A percentile compares a stretch with the other conserved stretches of the same genome.
Conservation (phyloP, 106 monocot genomes). For the Allium cepa region DNA sequence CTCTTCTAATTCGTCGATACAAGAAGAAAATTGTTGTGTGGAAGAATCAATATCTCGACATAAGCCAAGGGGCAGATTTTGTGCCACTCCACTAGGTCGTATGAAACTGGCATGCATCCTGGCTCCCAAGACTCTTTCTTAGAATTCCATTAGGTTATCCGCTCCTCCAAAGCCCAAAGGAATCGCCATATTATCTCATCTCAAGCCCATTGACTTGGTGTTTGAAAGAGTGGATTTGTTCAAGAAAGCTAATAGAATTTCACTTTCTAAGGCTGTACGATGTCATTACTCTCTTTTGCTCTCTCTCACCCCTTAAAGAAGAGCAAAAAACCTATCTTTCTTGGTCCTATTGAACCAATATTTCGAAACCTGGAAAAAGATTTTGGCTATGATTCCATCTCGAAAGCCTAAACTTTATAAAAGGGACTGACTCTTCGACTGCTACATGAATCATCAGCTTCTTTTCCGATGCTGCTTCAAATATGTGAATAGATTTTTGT, state of each 20-base stretch:
- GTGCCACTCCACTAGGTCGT: no score
- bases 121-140: no score
- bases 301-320: background rate
- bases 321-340: background rate
- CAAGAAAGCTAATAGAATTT: background rate
- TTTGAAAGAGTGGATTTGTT: background rate
- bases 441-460: background rate
- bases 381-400: background rate
- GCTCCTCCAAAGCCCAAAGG: no score
- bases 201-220: background rate
- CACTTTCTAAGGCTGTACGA: background rate
- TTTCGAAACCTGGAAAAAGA: background rate
- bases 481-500: background rate
- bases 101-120: no score
- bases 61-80: no score
- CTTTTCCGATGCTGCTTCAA: background rate
- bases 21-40: background rate
- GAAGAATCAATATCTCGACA: no score
- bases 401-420: background rate
- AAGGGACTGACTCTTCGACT: background rate
- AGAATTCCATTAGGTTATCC: no score
- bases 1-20: slow-evolving; percentile 4
- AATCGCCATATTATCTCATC: no score
- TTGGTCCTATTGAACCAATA: background rate
- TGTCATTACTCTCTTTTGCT: background rate